Evolutionary conservation across 805 yeast genomes (phyloP), one percentile per base, ranked within the genome.

Genomic region (Lipomyces spencermartinsiae): DNA sequence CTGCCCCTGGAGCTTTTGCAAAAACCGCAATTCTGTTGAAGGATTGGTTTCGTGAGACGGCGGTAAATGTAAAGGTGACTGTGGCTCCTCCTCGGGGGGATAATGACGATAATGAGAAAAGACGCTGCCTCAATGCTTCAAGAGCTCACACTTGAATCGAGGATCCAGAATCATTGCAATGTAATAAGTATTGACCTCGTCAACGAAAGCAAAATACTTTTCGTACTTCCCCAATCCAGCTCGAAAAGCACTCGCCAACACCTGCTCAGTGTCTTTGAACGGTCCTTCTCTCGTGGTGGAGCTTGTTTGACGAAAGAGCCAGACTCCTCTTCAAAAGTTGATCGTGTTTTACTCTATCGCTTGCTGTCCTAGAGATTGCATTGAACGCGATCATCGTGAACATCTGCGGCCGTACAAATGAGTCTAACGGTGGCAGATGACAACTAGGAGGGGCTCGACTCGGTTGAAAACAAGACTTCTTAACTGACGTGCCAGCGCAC

Each of bases 171-270:
- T 53, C 33, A 22, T 53, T 53, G 56, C 56, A 53, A 25, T 25
- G 8, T 53, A 53, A 31, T 57, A 57, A 57, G 49, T 37, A 31
- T 57, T 31, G 49, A 57, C 60, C 60, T 57, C 29, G 60, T 57
- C 43, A 7, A 57, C 60, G 51, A 57, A 57, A 31, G 60, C 43
- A 1, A 57, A 34, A 10, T 57, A 57, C 60, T 53, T 22, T 22
- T 2, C 31, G 56, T 53, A 53, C 33, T 53, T 53, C 56, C 33
- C 2, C 2, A 53, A 9, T 25, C 33, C 56, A 9, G 33, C 56
- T 25, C 33, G 56, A 53, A 53, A 33, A 53, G 56, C 33, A 22
- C 14, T 53, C 56, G 14, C 54, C 54, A 53, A 10, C 56, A 53
- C 56, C 34, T 53, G 6, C 4, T 49, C 54, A n/a, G 54, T n/a